Evolutionary conservation across 805 yeast species (phyloP), one percentile per base, ranked within the genome.

Genomic region (Spathaspora sp.): DNA sequence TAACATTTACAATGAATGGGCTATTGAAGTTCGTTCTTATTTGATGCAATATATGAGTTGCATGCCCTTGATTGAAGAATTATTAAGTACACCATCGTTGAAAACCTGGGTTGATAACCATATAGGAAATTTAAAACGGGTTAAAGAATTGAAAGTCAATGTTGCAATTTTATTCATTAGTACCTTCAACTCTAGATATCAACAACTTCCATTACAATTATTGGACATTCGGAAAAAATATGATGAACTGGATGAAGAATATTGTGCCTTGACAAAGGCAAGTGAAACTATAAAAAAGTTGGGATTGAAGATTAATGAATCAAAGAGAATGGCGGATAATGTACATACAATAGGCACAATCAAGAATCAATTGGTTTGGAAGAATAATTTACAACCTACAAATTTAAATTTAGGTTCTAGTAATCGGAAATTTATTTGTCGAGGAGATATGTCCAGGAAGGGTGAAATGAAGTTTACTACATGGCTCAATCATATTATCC

Each of bases 381-480:
- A 79, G 57, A 65, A 69, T 17, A 72, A 60, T 42, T 65, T 77
- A 0, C 50, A 49, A 12, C 78, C 75, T 17, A 78, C 78, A 0
- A 80, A 83, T 53, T 62, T 86, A 42, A 76, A 80, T 44, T 67
- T 86, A 42, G 68, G 67, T 4, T 82, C 86, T 29, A 72, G 73
- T 12, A 77, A 80, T 47, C 73, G 96, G 56, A 78, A 72, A 55
- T 68, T 89, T 23, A 63, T 85, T 44, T 73, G 72, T 55, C 70
- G 85, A 10, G 94, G 91, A 0, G 78, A 76, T 23, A 77, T 87
- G 16, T 59, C 71, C 1, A 75, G 86, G 50, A 82, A 85, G 52
- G 82, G 89, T 12, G 94, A 86, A 47, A 69, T 83, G 59, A 80
- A 83, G 72, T 70, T 83, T 29, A 85, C 84, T 40, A 75, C 87